Base-by-base conservation (phyloP, 495 filamentous ascomycete genomes). In the Talaromyces nanjingensis region DNA sequence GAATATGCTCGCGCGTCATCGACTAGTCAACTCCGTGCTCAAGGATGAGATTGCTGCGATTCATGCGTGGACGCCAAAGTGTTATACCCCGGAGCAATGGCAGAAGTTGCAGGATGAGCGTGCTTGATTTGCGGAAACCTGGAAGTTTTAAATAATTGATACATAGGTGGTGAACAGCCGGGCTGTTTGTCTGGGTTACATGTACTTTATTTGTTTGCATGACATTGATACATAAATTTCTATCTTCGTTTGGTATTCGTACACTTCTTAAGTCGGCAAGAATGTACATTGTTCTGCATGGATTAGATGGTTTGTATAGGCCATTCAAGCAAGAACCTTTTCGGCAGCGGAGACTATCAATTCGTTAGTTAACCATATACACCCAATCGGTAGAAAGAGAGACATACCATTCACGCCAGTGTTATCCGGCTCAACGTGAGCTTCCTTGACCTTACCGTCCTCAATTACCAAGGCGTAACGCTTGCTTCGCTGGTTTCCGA, bases 11-110 rank as follows among this genome's bases (percentile, higher is more conserved):
- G 91, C 91, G 62, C 85, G 93, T 16, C 91, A 97, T 77, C 86
- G 94, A 22, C 80, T 96, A 59, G 94, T 97, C 56, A 98, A 98
- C 76, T 83, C 84, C 2, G 87, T 86, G 6, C 76, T 98, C 70
- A 94, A 93, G 78, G 84, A 84, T n/a, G 94, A 98, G 79, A 94
- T 98, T 74, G 90, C 91, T 4, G 85, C 86, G 54, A 97, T 98
- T 63, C 94, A 98, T 81, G 94, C 94, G n/a, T 98, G 94, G 94
- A 93, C 91, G 63, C 91, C 94, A 25, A 96, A 93, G 77, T 98
- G 96, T 75, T 91, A 89, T 79, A 98, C 94, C 16, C 91, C 92
- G 1, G 93, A 93, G 73, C 91, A 98, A 79, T 97, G 90, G 87
- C 86, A 89, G 79, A 87, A 83, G 73, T 83, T 88, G 75, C 83